Conservation (phyloP, 179 eudicot genomes). For the Silene coronaria region DNA sequence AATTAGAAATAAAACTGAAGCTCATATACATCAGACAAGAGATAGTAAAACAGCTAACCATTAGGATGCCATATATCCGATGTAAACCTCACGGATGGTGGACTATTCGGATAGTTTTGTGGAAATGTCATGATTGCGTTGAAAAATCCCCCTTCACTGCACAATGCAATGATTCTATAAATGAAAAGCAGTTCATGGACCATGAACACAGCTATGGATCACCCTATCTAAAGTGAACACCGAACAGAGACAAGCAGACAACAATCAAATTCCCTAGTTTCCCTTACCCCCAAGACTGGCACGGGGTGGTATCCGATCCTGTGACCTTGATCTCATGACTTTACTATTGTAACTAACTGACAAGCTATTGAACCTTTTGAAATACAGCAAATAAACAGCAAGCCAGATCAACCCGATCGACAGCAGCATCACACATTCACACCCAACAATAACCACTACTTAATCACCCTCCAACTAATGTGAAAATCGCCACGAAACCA, state of each 20-base stretch:
- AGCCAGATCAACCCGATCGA: background rate
- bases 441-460: constrained; percentile 1
- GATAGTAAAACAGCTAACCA: constrained; percentile 39
- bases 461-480: background rate
- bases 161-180: constrained; percentile 19
- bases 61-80: constrained; percentile 96
- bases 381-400: background rate
- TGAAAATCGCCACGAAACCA: background rate
- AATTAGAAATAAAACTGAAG: background rate
- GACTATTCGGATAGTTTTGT: constrained; percentile 79
- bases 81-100: constrained; percentile 83
- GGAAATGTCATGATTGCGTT: constrained; percentile 90
- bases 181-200: background rate
- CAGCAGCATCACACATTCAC: constrained; percentile 8
- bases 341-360: background rate
- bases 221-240: background rate
- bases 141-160: constrained; percentile 94
- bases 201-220: background rate
- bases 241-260: background rate
- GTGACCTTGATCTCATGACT: too few relatives aligned
- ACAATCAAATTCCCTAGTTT: background rate
- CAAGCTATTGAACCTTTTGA: background rate
- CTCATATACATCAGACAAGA: background rate
- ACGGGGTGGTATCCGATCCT: too few relatives aligned
- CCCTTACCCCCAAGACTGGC: background rate